These are phyloP conservation scores for Septoria petroselini DNA, from an alignment of 2,329 filamentous ascomycete genomes.

Conservation along the genomic window DNA sequence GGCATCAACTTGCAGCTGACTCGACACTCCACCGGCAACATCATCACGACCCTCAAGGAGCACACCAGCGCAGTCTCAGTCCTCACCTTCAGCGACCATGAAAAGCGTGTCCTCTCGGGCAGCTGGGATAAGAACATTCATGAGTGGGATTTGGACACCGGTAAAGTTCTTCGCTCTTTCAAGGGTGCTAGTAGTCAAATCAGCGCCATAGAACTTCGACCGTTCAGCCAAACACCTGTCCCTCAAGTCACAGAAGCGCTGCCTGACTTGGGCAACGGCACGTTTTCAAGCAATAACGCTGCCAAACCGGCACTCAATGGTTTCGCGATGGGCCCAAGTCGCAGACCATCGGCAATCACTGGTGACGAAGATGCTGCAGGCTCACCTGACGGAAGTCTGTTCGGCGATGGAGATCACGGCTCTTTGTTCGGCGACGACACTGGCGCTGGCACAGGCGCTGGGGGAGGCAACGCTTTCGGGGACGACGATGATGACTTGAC, in stretches of 20 bases:
- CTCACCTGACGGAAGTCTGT: constrained; percentile 74
- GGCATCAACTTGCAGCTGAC: constrained; percentile 91
- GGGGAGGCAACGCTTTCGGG: constrained; percentile 57
- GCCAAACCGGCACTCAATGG: constrained; percentile 58
- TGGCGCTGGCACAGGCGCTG: constrained; percentile 50
- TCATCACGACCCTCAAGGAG: constrained; percentile 73
- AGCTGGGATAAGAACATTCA: constrained; percentile 95
- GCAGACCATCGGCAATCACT: constrained; percentile 20
- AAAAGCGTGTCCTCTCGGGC: constrained; percentile 82
- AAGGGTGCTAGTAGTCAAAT: constrained; percentile 78
- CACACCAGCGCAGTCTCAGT: constrained; percentile 93
- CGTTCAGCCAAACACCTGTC: constrained; percentile 70
- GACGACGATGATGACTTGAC: constrained; percentile 85
- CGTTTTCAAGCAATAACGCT: constrained; percentile 71
- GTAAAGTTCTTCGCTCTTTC: constrained; percentile 71
- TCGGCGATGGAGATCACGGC: constrained; percentile 67
- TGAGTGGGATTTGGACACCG: constrained; percentile 93
- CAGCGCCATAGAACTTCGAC: constrained; percentile 80
- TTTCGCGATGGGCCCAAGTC: constrained; percentile 39
- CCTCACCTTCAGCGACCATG: constrained; percentile 75
- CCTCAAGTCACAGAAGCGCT: constrained; percentile 68
- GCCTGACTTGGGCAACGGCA: constrained; percentile 57
- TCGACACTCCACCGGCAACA: constrained; percentile 89
- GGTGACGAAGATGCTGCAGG: constrained; percentile 58
- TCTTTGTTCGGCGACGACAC: constrained; percentile 78